Conservation (phyloP, 192 early-diverging fungal genomes). For the Spinellus fusiger region DNA sequence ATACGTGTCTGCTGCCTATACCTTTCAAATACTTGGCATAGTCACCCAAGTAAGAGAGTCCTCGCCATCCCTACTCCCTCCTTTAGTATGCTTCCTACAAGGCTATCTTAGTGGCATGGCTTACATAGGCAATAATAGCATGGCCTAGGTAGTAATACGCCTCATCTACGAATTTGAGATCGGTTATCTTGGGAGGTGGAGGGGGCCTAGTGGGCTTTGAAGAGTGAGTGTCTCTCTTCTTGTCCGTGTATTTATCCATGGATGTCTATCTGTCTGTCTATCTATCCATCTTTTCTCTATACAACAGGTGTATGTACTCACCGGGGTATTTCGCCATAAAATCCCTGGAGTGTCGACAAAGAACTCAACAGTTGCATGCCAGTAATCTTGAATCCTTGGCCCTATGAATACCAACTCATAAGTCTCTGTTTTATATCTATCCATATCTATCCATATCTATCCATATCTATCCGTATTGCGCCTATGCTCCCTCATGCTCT, state of each 20-base stretch:
- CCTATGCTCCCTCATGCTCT: too few relatives aligned
- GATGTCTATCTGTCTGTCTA: not conserved
- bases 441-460: too few relatives aligned
- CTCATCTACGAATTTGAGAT: slow-evolving; percentile 40
- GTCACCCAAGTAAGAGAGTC: slow-evolving; percentile 31
- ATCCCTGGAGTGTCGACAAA: slow-evolving; percentile 50
- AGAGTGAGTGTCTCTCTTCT: slow-evolving; percentile 1
- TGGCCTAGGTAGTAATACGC: slow-evolving; percentile 50
- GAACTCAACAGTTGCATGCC: slow-evolving; percentile 48
- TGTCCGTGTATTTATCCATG: not conserved
- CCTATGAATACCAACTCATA: too few relatives aligned
- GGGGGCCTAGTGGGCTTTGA: slow-evolving; percentile 31
- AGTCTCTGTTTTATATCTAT: too few relatives aligned
- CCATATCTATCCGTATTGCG: too few relatives aligned
- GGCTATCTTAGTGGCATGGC: not conserved
- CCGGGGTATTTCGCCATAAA: slow-evolving; percentile 38
- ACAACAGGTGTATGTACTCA: slow-evolving; percentile 20
- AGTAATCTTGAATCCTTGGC: slow-evolving; percentile 59
- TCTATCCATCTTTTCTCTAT: not conserved
- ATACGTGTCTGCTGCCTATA: not conserved
- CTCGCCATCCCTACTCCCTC: slow-evolving; percentile 30
- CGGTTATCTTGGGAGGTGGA: slow-evolving; percentile 24
- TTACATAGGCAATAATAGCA: slow-evolving; percentile 54
- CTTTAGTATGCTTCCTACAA: too few relatives aligned
- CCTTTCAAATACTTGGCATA: slow-evolving; percentile 37